A percentile compares a stretch with the other conserved stretches of the same genome.
phyloP scores from a whole-genome alignment of 768 basidiomycete species.

The Tulasnella sp. region DNA sequence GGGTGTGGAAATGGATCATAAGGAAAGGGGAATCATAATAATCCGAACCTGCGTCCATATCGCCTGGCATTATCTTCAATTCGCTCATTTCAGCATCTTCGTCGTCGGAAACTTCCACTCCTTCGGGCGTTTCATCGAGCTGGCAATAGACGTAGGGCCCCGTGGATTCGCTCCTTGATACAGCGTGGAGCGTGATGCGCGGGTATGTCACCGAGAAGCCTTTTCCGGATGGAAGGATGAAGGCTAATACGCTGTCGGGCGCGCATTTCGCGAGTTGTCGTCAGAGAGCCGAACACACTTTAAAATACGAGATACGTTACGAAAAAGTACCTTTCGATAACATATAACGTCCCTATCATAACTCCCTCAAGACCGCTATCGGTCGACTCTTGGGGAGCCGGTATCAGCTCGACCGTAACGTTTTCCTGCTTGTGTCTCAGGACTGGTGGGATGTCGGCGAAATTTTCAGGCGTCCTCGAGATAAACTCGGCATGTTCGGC shows the following conservation, averaged over 20 bases:
- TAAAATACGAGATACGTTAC: not conserved
- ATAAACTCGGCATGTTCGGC: conserved; percentile 64
- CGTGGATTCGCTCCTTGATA: conserved; percentile 55
- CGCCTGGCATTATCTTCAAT: conserved; percentile 63
- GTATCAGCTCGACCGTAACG: conserved; percentile 63
- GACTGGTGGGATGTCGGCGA: conserved; percentile 76
- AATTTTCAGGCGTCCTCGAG: conserved; percentile 76
- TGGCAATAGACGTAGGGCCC: conserved; percentile 86
- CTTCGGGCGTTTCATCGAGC: conserved; percentile 58
- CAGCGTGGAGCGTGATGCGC: conserved; percentile 85
- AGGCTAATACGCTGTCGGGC: conserved; percentile 56
- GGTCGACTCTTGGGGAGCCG: conserved; percentile 54
- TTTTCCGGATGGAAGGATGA: conserved; percentile 57
- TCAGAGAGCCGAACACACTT: not conserved
- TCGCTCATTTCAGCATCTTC: conserved; percentile 62
- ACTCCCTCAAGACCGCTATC: conserved; percentile 47
- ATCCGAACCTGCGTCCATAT: conserved; percentile 51
- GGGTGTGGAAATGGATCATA: not conserved
- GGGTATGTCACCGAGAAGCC: conserved; percentile 87
- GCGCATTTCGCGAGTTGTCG: not conserved
- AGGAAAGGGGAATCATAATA: not conserved
- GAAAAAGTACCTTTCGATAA: conserved; percentile 66
- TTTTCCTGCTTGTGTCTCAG: conserved; percentile 65
- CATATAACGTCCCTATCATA: conserved; percentile 46
- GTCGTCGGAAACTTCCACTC: conserved; percentile 34